A percentile compares a stretch with the other conserved stretches of the same genome.
Evolutionary conservation across 768 basidiomycete species (phyloP).

Genomic region (Pulveroboletus ravenelii): DNA sequence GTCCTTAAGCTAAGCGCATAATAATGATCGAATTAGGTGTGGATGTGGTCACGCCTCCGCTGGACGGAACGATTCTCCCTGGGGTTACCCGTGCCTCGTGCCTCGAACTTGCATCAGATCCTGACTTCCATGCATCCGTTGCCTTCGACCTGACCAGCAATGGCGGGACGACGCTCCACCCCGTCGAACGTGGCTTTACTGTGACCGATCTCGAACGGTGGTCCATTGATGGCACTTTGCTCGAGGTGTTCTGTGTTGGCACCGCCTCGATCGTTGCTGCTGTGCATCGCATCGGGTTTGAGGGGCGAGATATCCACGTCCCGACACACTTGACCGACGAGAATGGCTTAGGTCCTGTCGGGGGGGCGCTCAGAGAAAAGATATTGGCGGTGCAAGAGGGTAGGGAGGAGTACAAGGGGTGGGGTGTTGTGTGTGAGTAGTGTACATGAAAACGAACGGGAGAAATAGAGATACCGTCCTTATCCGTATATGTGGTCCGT

Average conservation of each 20-base stretch:
- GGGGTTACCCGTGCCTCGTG: conserved; percentile 89
- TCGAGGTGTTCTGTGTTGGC: conserved; percentile 84
- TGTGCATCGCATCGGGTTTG: conserved; percentile 69
- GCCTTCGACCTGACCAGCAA: neutral
- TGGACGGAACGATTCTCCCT: conserved; percentile 90
- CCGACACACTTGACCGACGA: conserved; percentile 44
- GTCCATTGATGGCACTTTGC: conserved; percentile 55
- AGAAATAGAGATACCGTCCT: neutral
- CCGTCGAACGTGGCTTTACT: conserved; percentile 58
- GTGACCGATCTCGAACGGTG: conserved; percentile 55
- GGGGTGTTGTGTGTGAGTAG: conserved; percentile 45
- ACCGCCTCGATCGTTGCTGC: conserved; percentile 77
- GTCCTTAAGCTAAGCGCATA: no score
- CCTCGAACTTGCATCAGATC: conserved; percentile 63
- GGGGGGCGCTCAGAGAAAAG: conserved; percentile 62
- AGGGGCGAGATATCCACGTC: conserved; percentile 57
- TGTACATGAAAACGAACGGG: neutral
- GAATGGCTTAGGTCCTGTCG: conserved; percentile 49
- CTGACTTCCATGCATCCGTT: conserved; percentile 36
- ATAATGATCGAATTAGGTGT: conserved; percentile 28
- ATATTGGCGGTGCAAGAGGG: conserved; percentile 80
- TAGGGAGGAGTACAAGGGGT: conserved; percentile 52
- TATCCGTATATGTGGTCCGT: no score
- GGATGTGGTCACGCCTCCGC: conserved; percentile 83
- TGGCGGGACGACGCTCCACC: conserved; percentile 24